phyloP scores from a whole-genome alignment of 2,329 filamentous ascomycete genomes.

The Neospermospora avenae region DNA sequence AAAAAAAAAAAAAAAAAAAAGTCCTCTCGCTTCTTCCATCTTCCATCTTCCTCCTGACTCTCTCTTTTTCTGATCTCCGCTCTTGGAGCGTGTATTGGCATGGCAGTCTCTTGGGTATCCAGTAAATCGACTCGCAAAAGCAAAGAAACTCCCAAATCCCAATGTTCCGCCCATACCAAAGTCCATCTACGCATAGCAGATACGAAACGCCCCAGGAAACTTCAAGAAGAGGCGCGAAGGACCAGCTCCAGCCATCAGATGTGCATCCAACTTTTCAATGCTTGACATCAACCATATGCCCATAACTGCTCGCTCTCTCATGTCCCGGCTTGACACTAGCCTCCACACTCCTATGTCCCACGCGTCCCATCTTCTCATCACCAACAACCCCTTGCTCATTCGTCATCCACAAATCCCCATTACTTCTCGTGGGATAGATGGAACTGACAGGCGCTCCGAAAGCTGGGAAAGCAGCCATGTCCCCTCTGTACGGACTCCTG shows the following conservation, averaged over 20 bases:
- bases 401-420: constrained; percentile 11
- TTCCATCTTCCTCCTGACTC: not conserved
- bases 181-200: not conserved
- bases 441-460: constrained; percentile 26
- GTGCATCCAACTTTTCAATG: not conserved
- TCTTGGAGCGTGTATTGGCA: not conserved
- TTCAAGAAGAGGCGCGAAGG: not conserved
- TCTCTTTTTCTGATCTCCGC: not conserved
- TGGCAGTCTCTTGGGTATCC: not conserved
- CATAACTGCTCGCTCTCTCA: constrained; percentile 28
- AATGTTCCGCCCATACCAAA: not conserved
- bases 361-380: constrained; percentile 24
- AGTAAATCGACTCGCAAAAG: not conserved
- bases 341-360: constrained; percentile 23
- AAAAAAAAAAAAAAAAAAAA: too few species aligned
- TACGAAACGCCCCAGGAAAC: not conserved
- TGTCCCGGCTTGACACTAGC: constrained; percentile 22
- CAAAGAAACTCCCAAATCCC: not conserved
- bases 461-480: constrained; percentile 19
- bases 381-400: not conserved
- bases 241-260: not conserved
- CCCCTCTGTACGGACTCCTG: constrained; percentile 12
- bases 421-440: constrained; percentile 11
- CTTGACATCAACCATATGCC: constrained; percentile 23
- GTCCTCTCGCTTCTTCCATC: too few species aligned